These are phyloP conservation scores for Neonectria punicea DNA, from an alignment of 2,329 filamentous ascomycete species.

Conservation along the genomic window DNA sequence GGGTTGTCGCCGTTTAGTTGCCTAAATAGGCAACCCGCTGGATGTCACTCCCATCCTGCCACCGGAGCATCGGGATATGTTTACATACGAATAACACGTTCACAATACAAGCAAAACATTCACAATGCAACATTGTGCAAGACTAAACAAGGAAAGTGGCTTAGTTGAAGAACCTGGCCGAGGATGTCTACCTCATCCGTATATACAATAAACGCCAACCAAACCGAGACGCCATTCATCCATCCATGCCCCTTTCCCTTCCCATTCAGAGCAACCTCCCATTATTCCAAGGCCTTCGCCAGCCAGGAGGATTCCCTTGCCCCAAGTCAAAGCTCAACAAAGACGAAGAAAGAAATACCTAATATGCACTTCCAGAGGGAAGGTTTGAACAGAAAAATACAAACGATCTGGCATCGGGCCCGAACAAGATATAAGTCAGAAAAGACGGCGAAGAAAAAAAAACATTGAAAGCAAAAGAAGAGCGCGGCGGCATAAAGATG, in stretches of 20 bases:
- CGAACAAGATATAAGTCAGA: constrained; percentile 24
- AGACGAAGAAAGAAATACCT: constrained; percentile 3
- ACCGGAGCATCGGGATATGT: not conserved
- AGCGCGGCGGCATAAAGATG: constrained; percentile 3
- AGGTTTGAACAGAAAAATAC: constrained; percentile 17
- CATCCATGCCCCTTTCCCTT: not conserved
- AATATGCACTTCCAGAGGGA: constrained; percentile 19
- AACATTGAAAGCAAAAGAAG: constrained; percentile 1
- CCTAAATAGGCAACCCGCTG: not conserved
- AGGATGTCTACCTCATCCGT: constrained; percentile 38
- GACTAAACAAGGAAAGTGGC: constrained; percentile 33
- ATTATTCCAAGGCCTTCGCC: constrained; percentile 25
- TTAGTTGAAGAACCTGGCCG: constrained; percentile 36
- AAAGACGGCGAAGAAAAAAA: constrained; percentile 8
- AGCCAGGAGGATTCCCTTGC: constrained; percentile 3
- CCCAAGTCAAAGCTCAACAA: not conserved
- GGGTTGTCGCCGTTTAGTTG: not conserved
- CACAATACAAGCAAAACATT: not conserved
- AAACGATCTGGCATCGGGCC: constrained; percentile 24
- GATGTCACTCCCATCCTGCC: not conserved
- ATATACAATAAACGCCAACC: constrained; percentile 36
- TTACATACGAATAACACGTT: too few relatives aligned
- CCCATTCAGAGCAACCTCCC: constrained; percentile 15
- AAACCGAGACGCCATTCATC: constrained; percentile 32
- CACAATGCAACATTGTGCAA: not conserved